Percentiles rank a stretch among this genome's conserved stretches.
phyloP scores from a whole-genome alignment of 495 filamentous ascomycete genomes.

The Penicillium flavigenum region DNA sequence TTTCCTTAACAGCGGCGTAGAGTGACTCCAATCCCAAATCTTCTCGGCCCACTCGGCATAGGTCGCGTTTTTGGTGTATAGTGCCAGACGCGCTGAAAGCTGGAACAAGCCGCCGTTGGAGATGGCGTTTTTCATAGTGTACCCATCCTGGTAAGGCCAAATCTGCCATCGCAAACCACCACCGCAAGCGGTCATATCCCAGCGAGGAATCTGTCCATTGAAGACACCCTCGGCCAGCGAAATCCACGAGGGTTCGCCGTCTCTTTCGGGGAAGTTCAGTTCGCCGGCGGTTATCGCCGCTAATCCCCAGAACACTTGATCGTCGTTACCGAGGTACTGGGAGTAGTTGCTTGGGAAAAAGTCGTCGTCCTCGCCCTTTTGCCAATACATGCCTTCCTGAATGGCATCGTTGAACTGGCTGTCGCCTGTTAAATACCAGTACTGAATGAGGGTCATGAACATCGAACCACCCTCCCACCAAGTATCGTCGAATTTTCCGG shows the following conservation, averaged over 20 bases:
- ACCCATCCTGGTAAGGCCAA: constrained; percentile 72
- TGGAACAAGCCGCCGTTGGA: constrained; percentile 77
- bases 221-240: constrained; percentile 55
- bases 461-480: constrained; percentile 75
- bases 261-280: constrained; percentile 63
- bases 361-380: constrained; percentile 60
- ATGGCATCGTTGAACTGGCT: constrained; percentile 61
- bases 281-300: constrained; percentile 69
- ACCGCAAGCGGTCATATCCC: constrained; percentile 61
- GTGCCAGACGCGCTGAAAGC: constrained; percentile 64
- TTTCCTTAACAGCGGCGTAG: constrained; percentile 51
- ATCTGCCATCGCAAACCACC: constrained; percentile 84
- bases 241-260: constrained; percentile 58
- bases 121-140: constrained; percentile 72
- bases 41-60: constrained; percentile 71
- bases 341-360: constrained; percentile 57
- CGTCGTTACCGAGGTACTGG: constrained; percentile 58
- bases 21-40: constrained; percentile 63
- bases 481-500: constrained; percentile 59
- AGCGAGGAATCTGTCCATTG: constrained; percentile 61
- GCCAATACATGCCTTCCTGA: constrained; percentile 58
- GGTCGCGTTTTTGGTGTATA: constrained; percentile 71
- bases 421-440: constrained; percentile 73
- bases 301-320: constrained; percentile 77
- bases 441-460: constrained; percentile 69